Evolutionary conservation across 768 basidiomycete species (phyloP).

Genomic region (Scleroderma citrinum): DNA sequence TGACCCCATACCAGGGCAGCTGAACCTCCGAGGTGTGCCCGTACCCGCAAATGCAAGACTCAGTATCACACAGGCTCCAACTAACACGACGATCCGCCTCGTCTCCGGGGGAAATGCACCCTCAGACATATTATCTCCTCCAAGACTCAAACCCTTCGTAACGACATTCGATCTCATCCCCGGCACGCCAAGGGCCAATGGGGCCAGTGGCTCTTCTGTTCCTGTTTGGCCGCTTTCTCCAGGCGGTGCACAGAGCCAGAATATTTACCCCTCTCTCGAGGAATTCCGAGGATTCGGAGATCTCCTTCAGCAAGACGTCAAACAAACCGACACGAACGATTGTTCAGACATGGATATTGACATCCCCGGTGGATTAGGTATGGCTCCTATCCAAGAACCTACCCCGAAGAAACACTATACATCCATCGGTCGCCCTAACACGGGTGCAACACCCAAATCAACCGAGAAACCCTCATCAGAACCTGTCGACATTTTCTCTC

Average conservation of each 20-base stretch:
- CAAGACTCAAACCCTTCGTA: conserved; percentile 58
- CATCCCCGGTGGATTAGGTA: conserved; percentile 31
- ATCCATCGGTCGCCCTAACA: conserved; percentile 10
- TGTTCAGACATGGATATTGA: conserved; percentile 29
- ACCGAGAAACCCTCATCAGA: conserved; percentile 28
- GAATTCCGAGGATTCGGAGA: conserved; percentile 27
- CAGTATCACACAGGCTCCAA: conserved; percentile 46
- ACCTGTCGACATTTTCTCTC: conserved; percentile 37
- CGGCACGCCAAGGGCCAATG: conserved; percentile 40
- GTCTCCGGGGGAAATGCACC: conserved; percentile 27
- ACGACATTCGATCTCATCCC: conserved; percentile 66
- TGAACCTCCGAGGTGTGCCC: conserved; percentile 52
- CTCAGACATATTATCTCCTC: conserved; percentile 39
- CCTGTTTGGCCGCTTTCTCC: conserved; percentile 41
- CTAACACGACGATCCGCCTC: conserved; percentile 46
- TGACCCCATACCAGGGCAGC: conserved; percentile 55
- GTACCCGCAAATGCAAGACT: conserved; percentile 56
- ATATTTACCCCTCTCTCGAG: conserved; percentile 37
- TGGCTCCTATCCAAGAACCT: conserved; percentile 14
- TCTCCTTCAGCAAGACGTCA: conserved; percentile 13
- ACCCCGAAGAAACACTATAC: conserved; percentile 14
- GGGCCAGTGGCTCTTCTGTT: conserved; percentile 7
- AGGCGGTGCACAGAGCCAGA: conserved; percentile 13
- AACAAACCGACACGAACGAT: conserved; percentile 14
- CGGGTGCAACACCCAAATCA: conserved; percentile 20